Evolutionary conservation across 108 stramenopile genomes (phyloP), one percentile per base, ranked within the genome.

Genomic region (Parietichytrium sp.): DNA sequence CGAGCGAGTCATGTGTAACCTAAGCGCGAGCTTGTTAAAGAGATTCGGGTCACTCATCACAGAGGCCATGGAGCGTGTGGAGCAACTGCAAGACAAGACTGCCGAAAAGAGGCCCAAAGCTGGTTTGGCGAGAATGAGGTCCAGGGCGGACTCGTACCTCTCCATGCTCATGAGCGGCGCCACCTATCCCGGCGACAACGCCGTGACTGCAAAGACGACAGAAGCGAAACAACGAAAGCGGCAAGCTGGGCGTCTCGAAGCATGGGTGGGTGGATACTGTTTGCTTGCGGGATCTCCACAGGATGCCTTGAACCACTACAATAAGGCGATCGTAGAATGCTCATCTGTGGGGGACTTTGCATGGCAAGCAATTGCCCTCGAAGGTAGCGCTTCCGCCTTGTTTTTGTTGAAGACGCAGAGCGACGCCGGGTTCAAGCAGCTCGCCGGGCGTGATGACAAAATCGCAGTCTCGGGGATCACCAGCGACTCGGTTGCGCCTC

Each of bases 211-310:
- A 15, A 33, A 42, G 7, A 16, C 45, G 0, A 72, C 15, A 2
- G 61, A 72, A n/a, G 38, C 36, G 42, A 72, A 72, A 45, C 36
- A 2, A 2, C 61, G 61, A n/a, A 25, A 33, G 3, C 61, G 61
- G 6, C 36, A 45, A 42, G 61, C 61, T 23, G 61, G 61, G 23
- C 61, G 61, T 15, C 18, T 72, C 3, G 45, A 38, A 25, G 61
- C 15, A 1, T 72, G 61, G 61, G 45, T 72, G 1, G 61, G 38
- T 6, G 61, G 61, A 6, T 72, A 45, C 20, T 33, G 38, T 6
- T 42, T 72, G 36, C 61, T 72, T 47, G 61, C 61, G 6, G 61
- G 38, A 25, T 72, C 61, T 72, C 61, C 61, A 7, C 61, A 72
- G 42, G 61, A 72, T 25, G 61, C 61, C 38, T 25, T 72, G 7